These are phyloP conservation scores for Tuber indicum DNA, from an alignment of 495 filamentous ascomycete species.

Conservation along the genomic window DNA sequence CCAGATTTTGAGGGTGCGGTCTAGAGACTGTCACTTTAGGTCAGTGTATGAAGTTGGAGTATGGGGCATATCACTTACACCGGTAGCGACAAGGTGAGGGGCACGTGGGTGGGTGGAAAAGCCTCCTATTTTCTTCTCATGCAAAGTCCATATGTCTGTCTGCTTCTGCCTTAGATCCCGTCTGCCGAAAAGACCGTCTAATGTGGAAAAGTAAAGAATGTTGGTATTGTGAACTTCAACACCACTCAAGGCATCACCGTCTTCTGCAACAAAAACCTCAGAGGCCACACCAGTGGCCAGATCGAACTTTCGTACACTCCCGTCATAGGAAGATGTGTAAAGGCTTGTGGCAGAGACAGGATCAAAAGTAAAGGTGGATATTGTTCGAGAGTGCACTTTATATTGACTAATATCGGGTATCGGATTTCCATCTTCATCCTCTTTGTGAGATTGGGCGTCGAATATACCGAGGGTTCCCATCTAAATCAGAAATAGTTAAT, in stretches of 20 bases:
- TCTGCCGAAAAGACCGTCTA: constrained; percentile 66
- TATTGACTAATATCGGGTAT: constrained; percentile 73
- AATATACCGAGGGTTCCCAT: constrained; percentile 83
- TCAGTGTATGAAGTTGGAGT: background rate
- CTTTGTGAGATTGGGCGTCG: constrained; percentile 61
- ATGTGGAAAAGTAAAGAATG: constrained; percentile 75
- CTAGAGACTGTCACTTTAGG: constrained; percentile 54
- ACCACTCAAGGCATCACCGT: constrained; percentile 67
- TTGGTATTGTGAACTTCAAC: constrained; percentile 71
- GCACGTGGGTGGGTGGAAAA: constrained; percentile 73
- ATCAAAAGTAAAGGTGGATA: constrained; percentile 72
- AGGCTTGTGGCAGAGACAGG: constrained; percentile 60
- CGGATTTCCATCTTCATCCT: constrained; percentile 58
- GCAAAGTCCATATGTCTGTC: constrained; percentile 66
- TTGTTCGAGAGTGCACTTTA: constrained; percentile 84
- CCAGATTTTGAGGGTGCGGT: constrained; percentile 86
- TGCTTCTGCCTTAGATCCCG: constrained; percentile 40
- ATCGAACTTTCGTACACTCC: constrained; percentile 81
- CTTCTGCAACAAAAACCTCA: constrained; percentile 69
- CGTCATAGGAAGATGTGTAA: constrained; percentile 89
- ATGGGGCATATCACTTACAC: constrained; percentile 37
- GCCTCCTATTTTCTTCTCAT: constrained; percentile 92
- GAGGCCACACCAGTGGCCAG: constrained; percentile 68
- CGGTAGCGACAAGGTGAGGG: constrained; percentile 80
- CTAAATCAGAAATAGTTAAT: constrained; percentile 3